A percentile compares a stretch with the other conserved stretches of the same genome.
Conservation (phyloP, 1,284 basidiomycete species). For the Peniophora sp. region DNA sequence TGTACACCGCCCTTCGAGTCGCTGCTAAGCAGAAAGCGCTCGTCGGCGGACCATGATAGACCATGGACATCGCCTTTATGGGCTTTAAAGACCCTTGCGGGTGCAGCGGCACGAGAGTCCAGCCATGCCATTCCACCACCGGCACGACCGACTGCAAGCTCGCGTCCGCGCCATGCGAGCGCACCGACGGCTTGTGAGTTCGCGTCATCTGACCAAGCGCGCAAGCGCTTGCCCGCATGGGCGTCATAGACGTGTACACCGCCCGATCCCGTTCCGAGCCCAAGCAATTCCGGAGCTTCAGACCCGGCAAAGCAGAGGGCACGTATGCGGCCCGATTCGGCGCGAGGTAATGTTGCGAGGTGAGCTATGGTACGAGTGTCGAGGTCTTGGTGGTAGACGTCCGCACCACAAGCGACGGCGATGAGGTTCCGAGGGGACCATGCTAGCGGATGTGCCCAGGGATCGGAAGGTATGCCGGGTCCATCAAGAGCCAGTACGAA, state of each 20-base stretch:
- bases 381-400: conserved; percentile 42
- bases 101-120: conserved; percentile 25
- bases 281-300: conserved; percentile 22
- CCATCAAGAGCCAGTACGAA: conserved; percentile 43
- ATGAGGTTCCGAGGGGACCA: conserved; percentile 38
- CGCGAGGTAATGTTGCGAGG: conserved; percentile 26
- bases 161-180: conserved; percentile 30
- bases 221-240: conserved; percentile 16
- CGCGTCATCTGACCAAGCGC: conserved; percentile 26
- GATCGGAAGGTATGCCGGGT: conserved; percentile 36
- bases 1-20: conserved; percentile 34
- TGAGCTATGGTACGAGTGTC: conserved; percentile 35
- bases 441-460: conserved; percentile 37
- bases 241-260: conserved; percentile 35
- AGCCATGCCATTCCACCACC: conserved; percentile 31
- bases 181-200: conserved; percentile 29
- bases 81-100: conserved; percentile 20
- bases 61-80: conserved; percentile 36
- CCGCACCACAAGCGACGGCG: conserved; percentile 37
- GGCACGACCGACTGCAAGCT: conserved; percentile 32
- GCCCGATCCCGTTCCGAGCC: conserved; percentile 31
- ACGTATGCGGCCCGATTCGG: conserved; percentile 23
- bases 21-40: conserved; percentile 32
- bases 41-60: conserved; percentile 36
- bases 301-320: conserved; percentile 30